Evolutionary conservation across 345 rosid genomes (phyloP), one percentile per base, ranked within the genome.

Genomic region (Acer saccharum): DNA sequence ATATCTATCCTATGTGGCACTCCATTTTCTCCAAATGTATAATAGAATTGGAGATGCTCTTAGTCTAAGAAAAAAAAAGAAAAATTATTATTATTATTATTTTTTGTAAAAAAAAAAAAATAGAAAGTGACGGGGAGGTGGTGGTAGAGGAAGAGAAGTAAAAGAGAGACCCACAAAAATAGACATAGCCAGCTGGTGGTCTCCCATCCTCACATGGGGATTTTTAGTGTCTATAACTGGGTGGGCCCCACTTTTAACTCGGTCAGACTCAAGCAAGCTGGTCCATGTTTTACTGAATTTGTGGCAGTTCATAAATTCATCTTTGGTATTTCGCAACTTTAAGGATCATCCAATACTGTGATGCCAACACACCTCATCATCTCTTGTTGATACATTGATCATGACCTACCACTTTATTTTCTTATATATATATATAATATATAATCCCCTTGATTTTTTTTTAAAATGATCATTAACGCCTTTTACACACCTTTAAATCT

Each of bases 161-260:
- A 68, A 78, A 39, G 50, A 32, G 78, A 77, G 79, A 80, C 82
- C 87, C 86, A 72, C 79, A 35, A 17, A 61, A 61, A 7, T 75
- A 64, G 87, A 84, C 90, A 86, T 3, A 76, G 79, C 85, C 87
- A 89, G 90, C 89, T 87, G 89, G 89, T 87, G 86, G 89, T 80
- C 79, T 83, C 85, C 86, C 79, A 76, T 65, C 81, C 46, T 85
- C 90, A 84, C 92, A 87, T 85, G 88, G 76, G 65, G 65, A 13
- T 60, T 70, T 81, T 64, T 74, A 60, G 72, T 35, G 68, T 79
- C 29, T 7, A 50, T 54, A 57, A 75, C 76, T 35, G 2, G 17
- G 76, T 82, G 86, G 87, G 79, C 78, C 83, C 87, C 65, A n/a
- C 57, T 29, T 29, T 41, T 1, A 25, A 74, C 78, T 64, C 68